phyloP scores from a whole-genome alignment of 2,329 filamentous ascomycete genomes.

The Pyrenochaeta sp. region DNA sequence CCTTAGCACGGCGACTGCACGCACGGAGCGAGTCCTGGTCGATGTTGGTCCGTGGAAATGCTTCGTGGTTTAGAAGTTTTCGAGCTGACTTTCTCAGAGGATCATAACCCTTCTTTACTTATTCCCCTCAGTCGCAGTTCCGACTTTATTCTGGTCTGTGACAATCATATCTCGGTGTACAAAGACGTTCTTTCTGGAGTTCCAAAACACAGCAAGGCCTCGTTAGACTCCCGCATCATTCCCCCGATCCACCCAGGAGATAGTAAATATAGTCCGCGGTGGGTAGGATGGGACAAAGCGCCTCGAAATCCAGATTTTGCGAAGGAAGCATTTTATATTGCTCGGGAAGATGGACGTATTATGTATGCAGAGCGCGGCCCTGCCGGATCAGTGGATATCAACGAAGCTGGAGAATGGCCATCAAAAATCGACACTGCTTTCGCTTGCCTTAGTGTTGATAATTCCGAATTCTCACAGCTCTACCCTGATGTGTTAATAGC shows the following conservation, averaged over 20 bases:
- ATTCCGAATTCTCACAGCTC: conserved; percentile 56
- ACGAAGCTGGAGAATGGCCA: conserved; percentile 64
- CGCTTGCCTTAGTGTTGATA: conserved; percentile 67
- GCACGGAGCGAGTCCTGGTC: conserved; percentile 35
- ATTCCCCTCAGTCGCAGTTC: conserved; percentile 51
- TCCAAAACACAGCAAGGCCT: conserved; percentile 25
- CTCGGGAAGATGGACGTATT: conserved; percentile 85
- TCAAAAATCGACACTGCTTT: conserved; percentile 85
- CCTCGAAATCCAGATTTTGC: conserved; percentile 64
- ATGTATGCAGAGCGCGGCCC: conserved; percentile 72
- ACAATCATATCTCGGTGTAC: conserved; percentile 47
- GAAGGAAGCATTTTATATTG: conserved; percentile 83
- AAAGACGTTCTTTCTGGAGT: conserved; percentile 51
- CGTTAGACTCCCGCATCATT: conserved; percentile 40
- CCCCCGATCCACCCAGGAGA: conserved; percentile 54
- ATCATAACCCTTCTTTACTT: conserved; percentile 47
- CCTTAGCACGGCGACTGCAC: conserved; percentile 31
- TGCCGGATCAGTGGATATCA: conserved; percentile 43
- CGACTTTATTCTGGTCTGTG: conserved; percentile 51
- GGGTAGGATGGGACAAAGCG: conserved; percentile 86
- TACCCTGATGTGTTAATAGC: conserved; percentile 80
- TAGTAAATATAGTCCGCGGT: conserved; percentile 62
- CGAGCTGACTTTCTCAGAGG: conserved; percentile 35
- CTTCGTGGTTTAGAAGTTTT: not conserved
- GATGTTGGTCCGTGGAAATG: conserved; percentile 32